Base-by-base conservation (phyloP, 371 early-diverging fungal species). In the Actinomucor elegans region DNA sequence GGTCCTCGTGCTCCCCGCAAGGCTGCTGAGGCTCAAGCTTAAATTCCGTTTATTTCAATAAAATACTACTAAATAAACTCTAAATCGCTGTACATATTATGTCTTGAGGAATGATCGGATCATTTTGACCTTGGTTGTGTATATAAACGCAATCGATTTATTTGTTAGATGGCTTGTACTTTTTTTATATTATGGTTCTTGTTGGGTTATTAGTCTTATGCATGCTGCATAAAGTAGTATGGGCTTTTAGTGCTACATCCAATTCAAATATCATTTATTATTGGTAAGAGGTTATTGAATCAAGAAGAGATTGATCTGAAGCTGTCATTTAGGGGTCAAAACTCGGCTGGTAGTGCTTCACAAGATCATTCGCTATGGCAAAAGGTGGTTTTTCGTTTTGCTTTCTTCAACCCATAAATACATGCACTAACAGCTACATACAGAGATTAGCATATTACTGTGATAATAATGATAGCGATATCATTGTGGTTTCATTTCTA, bases 401-500 rank as follows among this genome's bases (percentile, higher is more conserved):
- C 5, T 14, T 5, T 3, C 1, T 41, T 26, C 5, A 0, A 12
- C 21, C 3, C 2, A 5, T 8, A 26, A 41, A 21, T 24, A 23
- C 21, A 41, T 10, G 17, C 7, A 4, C 40, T 26, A 21, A 12
- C 6, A n/a, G n/a, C n/a, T n/a, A n/a, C n/a, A n/a, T n/a, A 9
- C 34, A 78, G 64, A 61, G 75, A 1, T 61, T 90, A 4, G 67
- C 68, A 5, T 56, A 64, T 5, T 90, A 88, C 64, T 90, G 90
- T 51, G 76, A 73, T 24, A 46, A 45, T 20, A 49, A 64, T 2
- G 75, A 79, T 27, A 37, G 41, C 4, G 82, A 87, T 60, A 67
- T 81, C 3, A 63, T 88, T 31, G 78, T 85, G 10, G 38, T 90
- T 27, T 74, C 85, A 6, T 88, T 87, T 52, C 55, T 90, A 82